Evolutionary conservation across 1,284 basidiomycete species (phyloP).

Genomic region (Athelia psychrophila): DNA sequence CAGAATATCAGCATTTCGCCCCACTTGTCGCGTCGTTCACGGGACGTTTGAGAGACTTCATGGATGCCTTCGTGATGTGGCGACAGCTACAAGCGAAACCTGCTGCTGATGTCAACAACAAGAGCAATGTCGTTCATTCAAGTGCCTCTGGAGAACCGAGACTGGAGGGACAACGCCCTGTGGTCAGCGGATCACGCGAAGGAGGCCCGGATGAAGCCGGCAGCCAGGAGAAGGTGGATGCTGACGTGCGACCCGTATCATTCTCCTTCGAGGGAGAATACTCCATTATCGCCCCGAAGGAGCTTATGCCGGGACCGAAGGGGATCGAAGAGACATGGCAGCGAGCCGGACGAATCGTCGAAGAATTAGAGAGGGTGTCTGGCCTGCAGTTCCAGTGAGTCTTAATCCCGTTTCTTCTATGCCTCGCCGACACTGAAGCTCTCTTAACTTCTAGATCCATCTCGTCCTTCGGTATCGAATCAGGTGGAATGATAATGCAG

Average conservation of each 20-base stretch:
- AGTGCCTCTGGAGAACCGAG: neutral
- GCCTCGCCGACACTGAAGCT: neutral
- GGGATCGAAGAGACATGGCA: neutral
- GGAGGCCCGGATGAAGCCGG: neutral
- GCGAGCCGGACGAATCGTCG: neutral
- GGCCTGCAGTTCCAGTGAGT: neutral
- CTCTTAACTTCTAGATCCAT: neutral
- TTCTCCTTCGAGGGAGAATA: slow-evolving; percentile 1
- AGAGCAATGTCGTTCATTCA: neutral
- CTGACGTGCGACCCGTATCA: neutral
- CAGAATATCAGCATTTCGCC: neutral
- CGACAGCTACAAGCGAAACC: neutral
- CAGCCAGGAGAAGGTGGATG: neutral
- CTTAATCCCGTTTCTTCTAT: neutral
- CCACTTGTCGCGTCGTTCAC: neutral
- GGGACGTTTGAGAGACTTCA: neutral
- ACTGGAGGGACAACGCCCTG: neutral
- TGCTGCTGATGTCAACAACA: no score
- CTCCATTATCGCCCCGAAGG: neutral
- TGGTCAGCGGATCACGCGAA: neutral
- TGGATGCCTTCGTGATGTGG: neutral
- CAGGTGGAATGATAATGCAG: neutral
- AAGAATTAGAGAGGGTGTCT: neutral
- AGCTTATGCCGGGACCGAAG: neutral
- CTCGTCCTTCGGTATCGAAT: neutral